These are phyloP conservation scores for Scleroderma bovista DNA, from an alignment of 768 basidiomycete species.

Conservation along the genomic window DNA sequence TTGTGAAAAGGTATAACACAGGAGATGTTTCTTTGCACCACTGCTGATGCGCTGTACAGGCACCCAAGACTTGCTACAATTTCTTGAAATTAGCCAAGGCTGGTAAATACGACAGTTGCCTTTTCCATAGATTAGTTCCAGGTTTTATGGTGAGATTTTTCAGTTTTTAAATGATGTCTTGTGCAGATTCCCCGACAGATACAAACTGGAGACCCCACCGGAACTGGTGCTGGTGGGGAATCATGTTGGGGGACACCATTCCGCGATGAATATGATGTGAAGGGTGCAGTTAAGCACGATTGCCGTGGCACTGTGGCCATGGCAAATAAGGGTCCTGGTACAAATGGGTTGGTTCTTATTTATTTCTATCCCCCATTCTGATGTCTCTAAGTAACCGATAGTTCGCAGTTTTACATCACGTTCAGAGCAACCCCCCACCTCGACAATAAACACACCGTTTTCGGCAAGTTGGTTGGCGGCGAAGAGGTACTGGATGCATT, in stretches of 20 bases:
- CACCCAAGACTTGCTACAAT: constrained; percentile 98
- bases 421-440: constrained; percentile 81
- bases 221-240: constrained; percentile 89
- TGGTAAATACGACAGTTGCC: constrained; percentile 84
- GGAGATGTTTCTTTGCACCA: background rate
- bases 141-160: constrained; percentile 77
- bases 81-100: constrained; percentile 89
- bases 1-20: constrained; percentile 68
- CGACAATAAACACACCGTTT: constrained; percentile 93
- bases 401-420: constrained; percentile 92
- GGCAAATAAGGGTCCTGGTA: constrained; percentile 91
- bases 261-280: constrained; percentile 87
- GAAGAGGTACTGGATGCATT: constrained; percentile 84
- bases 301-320: constrained; percentile 82
- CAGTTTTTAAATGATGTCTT: background rate
- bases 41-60: constrained; percentile 40
- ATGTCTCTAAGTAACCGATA: constrained; percentile 22
- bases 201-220: constrained; percentile 98
- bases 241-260: constrained; percentile 96
- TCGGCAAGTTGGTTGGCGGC: constrained; percentile 95
- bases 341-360: constrained; percentile 60
- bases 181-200: constrained; percentile 44
- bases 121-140: constrained; percentile 91
- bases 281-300: constrained; percentile 85
- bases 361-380: background rate